A percentile compares a stretch with the other conserved stretches of the same genome.
These are phyloP conservation scores for Suillus occidentalis DNA, from an alignment of 768 basidiomycete genomes.

Conservation along the genomic window DNA sequence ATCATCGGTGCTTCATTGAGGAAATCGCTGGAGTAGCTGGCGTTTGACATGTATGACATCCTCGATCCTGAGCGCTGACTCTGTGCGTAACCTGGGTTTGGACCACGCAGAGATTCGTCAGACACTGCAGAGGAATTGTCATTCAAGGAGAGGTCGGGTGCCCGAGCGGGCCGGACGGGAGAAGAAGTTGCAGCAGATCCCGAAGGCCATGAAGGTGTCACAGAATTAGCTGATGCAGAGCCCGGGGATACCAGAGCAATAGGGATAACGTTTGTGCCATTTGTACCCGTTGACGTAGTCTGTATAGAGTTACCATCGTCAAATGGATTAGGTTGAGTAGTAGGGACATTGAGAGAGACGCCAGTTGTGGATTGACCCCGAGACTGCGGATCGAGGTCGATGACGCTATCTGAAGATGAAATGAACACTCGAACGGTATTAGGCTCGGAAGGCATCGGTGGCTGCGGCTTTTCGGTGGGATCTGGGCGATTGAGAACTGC, in stretches of 20 bases:
- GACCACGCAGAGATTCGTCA: slow-evolving; percentile 44
- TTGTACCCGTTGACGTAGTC: slow-evolving; percentile 69
- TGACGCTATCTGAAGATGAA: slow-evolving; percentile 47
- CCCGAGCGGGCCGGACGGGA: slow-evolving; percentile 56
- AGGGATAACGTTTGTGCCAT: slow-evolving; percentile 83
- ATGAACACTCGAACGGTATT: slow-evolving; percentile 51
- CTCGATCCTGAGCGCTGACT: slow-evolving; percentile 60
- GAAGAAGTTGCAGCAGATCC: slow-evolving; percentile 28
- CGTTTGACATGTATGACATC: slow-evolving; percentile 71
- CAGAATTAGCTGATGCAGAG: slow-evolving; percentile 28
- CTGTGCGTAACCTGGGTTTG: slow-evolving; percentile 37
- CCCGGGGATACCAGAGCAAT: slow-evolving; percentile 76
- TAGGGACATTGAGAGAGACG: slow-evolving; percentile 13
- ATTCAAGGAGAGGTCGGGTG: slow-evolving; percentile 62
- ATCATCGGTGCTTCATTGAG: slow-evolving; percentile 82
- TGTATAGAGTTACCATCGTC: slow-evolving; percentile 78
- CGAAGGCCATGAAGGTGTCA: slow-evolving; percentile 36
- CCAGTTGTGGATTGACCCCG: slow-evolving; percentile 28
- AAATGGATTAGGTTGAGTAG: slow-evolving; percentile 62
- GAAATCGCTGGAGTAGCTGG: slow-evolving; percentile 77
- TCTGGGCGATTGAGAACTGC: slow-evolving; percentile 82
- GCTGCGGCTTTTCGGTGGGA: slow-evolving; percentile 63
- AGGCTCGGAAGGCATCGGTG: slow-evolving; percentile 32
- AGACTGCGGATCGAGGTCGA: slow-evolving; percentile 60
- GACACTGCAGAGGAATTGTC: slow-evolving; percentile 65